Base-by-base conservation (phyloP, 495 filamentous ascomycete species). In the Aspergillus wentii region DNA sequence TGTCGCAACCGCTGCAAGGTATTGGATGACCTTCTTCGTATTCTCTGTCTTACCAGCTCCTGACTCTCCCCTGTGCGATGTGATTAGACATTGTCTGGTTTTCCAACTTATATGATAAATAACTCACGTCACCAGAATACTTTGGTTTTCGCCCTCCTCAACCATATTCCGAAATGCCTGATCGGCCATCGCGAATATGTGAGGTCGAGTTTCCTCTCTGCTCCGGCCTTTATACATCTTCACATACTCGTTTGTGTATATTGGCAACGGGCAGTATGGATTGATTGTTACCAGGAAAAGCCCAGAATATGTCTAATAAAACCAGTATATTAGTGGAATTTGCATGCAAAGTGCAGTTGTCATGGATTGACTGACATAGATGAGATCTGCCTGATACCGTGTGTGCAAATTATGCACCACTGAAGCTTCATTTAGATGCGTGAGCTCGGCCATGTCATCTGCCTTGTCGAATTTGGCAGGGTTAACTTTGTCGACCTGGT, bases 1-100 rank as follows among this genome's bases (percentile, higher is more conserved):
- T 16, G 84, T 83, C 4, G 94, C 94, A 25, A 97, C 91, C 10
- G 90, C 90, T 15, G 94, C 94, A 31, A 99, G 77, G 59, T 96
- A 99, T 46, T 99, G 94, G 37, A 99, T 99, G 33, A 99, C 94
- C 62, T 99, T 99, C 56, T 99, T 99, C 2, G 94, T 99, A 48
- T 99, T 99, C 57, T 99, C 94, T 0, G 94, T 99, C 64, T 99
- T 99, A 45, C 94, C 94, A 18, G 94, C 94, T 46, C 94, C 94
- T 15, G 94, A 99, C 64, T 99, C 94, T 58, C 94, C 94, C 20
- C 75, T 79, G 35, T 13, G 30, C 21, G n/a, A n/a, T n/a, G n/a
- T n/a, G n/a, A n/a, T n/a, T n/a, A n/a, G n/a, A 4, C n/a, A 18
- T 30, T n/a, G 14, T 35, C 57, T 30, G 56, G 17, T 18, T 7